These are phyloP conservation scores for Mycena alexandri DNA, from an alignment of 768 basidiomycete species.

Conservation along the genomic window DNA sequence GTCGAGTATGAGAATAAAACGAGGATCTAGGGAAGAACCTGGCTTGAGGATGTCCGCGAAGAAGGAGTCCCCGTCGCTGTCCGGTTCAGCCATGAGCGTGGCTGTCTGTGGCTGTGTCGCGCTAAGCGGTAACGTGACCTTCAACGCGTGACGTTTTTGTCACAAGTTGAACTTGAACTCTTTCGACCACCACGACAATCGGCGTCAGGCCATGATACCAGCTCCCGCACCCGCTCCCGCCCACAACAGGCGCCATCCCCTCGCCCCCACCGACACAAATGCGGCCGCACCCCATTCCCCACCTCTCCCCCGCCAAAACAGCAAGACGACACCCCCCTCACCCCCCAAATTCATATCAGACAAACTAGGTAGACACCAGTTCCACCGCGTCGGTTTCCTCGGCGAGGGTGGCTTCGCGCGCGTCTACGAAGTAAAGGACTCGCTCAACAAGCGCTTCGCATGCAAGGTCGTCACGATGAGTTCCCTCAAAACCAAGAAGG, in stretches of 20 bases:
- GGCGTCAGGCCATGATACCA: constrained; percentile 52
- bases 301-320: constrained; percentile 85
- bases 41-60: constrained; percentile 74
- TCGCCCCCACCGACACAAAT: constrained; percentile 51
- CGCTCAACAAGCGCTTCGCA: constrained; percentile 73
- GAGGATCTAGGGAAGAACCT: constrained; percentile 81
- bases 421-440: constrained; percentile 94
- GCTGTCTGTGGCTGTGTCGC: not conserved
- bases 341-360: constrained; percentile 84
- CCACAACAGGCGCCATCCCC: constrained; percentile 53
- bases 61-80: constrained; percentile 47
- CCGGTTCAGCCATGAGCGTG: not conserved
- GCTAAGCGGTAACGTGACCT: no score
- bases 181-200: constrained; percentile 22
- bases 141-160: no score
- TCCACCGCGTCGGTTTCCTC: constrained; percentile 83
- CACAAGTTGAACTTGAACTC: not conserved
- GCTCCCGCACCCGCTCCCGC: constrained; percentile 43
- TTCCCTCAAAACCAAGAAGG: constrained; percentile 94
- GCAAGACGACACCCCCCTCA: constrained; percentile 83
- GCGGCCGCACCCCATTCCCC: constrained; percentile 57
- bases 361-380: constrained; percentile 67
- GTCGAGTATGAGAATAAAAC: constrained; percentile 75
- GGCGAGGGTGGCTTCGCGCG: constrained; percentile 98
- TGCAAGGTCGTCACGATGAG: constrained; percentile 97